phyloP scores from a whole-genome alignment of 345 rosid species.

The Bruguiera parviflora region DNA sequence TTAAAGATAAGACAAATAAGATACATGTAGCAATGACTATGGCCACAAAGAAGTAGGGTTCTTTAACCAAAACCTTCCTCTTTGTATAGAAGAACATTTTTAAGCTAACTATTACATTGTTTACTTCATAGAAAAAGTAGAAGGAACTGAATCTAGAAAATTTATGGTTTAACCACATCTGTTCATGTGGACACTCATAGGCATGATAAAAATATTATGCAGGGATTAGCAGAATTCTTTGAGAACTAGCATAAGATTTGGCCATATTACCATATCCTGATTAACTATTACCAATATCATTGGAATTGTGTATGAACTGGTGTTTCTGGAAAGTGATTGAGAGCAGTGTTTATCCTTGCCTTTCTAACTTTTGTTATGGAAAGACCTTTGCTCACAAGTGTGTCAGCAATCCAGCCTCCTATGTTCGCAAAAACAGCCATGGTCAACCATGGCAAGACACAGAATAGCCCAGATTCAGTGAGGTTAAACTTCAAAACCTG shows the following conservation, averaged over 20 bases:
- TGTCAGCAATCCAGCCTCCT: slow-evolving; percentile 99
- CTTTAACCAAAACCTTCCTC: background rate
- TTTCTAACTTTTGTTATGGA: slow-evolving; percentile 90
- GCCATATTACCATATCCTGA: slow-evolving; percentile 1
- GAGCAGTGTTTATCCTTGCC: slow-evolving; percentile 47
- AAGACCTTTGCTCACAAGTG: slow-evolving; percentile 86
- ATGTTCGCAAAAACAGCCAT: slow-evolving; percentile 90
- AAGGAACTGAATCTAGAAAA: too few relatives aligned
- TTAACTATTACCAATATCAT: background rate
- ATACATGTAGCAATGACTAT: slow-evolving; percentile 8
- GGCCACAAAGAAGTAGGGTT: slow-evolving; percentile 3
- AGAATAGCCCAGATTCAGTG: slow-evolving; percentile 87
- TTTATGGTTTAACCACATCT: too few relatives aligned
- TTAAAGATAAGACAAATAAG: background rate
- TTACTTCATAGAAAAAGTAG: background rate
- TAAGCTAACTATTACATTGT: background rate
- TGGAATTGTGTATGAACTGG: background rate
- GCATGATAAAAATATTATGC: too few relatives aligned
- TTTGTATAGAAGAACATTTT: background rate
- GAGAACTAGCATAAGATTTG: background rate
- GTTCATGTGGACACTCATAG: too few relatives aligned
- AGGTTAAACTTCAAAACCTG: slow-evolving; percentile 98
- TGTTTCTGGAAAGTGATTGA: background rate
- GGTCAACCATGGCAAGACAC: slow-evolving; percentile 97
- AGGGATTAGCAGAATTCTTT: background rate